phyloP scores from a whole-genome alignment of 1,139 yeast species.

The Hansenula anomala region DNA sequence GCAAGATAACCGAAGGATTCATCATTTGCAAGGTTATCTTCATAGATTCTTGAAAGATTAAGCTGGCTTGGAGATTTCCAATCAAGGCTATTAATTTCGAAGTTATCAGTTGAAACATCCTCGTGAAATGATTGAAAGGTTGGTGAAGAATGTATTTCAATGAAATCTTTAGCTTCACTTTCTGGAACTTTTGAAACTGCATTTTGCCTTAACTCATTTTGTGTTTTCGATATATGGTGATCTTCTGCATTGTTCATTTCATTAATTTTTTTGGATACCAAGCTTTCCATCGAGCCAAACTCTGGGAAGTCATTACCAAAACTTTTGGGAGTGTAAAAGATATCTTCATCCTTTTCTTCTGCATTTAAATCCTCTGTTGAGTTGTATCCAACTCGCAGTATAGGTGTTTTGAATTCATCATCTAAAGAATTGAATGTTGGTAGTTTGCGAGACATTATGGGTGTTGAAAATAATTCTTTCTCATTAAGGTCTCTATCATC shows the following conservation, averaged over 20 bases:
- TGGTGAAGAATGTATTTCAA: background rate
- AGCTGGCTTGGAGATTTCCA: conserved; percentile 1
- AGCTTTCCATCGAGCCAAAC: background rate
- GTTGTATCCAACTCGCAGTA: conserved; percentile 15
- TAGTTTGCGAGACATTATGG: background rate
- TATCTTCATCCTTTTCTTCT: conserved; percentile 10
- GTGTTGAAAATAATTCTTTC: background rate
- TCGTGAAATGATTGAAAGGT: background rate
- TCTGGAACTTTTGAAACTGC: no score
- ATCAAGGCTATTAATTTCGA: background rate
- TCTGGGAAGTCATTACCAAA: conserved; percentile 6
- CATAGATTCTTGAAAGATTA: background rate
- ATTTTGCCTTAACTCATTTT: no score
- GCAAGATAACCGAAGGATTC: conserved; percentile 25
- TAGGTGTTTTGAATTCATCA: conserved; percentile 16
- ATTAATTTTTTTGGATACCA: background rate
- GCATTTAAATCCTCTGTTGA: conserved; percentile 8
- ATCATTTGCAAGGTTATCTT: conserved; percentile 10
- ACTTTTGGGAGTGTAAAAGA: conserved; percentile 21
- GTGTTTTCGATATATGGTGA: no score
- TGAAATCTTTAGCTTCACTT: no score
- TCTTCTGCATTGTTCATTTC: no score
- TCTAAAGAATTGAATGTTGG: conserved; percentile 15
- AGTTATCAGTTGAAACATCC: background rate
- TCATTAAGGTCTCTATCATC: no score